Conservation (phyloP, 768 basidiomycete genomes). For the Tephrocybe sp. region DNA sequence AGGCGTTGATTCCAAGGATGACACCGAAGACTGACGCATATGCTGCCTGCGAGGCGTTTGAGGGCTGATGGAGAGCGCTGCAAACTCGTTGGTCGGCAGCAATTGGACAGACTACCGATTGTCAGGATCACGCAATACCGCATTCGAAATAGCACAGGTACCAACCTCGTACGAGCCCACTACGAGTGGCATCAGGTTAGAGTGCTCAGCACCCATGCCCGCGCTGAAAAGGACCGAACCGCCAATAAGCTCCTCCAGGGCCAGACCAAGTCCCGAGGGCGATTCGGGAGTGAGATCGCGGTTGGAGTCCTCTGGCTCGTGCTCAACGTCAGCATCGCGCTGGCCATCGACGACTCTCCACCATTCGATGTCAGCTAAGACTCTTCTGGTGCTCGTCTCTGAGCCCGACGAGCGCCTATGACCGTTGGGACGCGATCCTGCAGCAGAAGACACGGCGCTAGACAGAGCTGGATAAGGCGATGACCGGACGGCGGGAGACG, state of each 20-base stretch:
- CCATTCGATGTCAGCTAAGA: slow-evolving; percentile 88
- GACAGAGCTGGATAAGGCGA: slow-evolving; percentile 62
- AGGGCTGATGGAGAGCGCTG: slow-evolving; percentile 57
- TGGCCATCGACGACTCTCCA: slow-evolving; percentile 80
- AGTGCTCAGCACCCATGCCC: slow-evolving; percentile 39
- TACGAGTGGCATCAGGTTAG: slow-evolving; percentile 31
- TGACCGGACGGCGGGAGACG: slow-evolving; percentile 66
- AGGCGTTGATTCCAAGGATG: slow-evolving; percentile 60
- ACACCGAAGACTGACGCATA: slow-evolving; percentile 46
- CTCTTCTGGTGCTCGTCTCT: slow-evolving; percentile 62
- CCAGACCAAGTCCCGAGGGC: slow-evolving; percentile 18
- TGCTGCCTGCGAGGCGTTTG: slow-evolving; percentile 47
- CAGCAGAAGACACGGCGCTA: slow-evolving; percentile 26
- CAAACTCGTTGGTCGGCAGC: slow-evolving; percentile 45
- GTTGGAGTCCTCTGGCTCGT: slow-evolving; percentile 41
- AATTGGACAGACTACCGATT: slow-evolving; percentile 19
- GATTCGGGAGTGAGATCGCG: slow-evolving; percentile 33
- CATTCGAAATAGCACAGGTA: slow-evolving; percentile 13
- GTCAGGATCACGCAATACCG: slow-evolving; percentile 12
- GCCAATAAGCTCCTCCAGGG: slow-evolving; percentile 16
- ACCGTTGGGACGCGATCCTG: slow-evolving; percentile 37
- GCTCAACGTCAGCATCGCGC: slow-evolving; percentile 45
- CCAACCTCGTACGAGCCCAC: slow-evolving; percentile 38
- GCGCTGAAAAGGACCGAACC: slow-evolving; percentile 32
- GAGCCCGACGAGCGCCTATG: slow-evolving; percentile 70